Conservation (phyloP, 139 green algal genomes). For the Chlorella ohadii region DNA sequence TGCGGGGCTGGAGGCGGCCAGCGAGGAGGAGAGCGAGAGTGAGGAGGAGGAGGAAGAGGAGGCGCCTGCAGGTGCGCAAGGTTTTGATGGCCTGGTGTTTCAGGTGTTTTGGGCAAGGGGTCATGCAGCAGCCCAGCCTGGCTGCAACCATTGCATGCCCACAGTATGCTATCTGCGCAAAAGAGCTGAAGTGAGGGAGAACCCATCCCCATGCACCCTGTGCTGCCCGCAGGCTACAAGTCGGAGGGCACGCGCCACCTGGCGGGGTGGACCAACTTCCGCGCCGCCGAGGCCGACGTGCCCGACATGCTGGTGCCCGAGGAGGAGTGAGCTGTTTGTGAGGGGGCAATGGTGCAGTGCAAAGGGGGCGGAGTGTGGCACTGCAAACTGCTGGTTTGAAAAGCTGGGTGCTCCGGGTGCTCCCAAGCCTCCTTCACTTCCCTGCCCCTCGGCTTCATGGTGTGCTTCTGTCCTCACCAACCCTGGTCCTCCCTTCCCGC, state of each 20-base stretch:
- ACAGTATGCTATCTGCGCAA: background rate
- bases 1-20: too few species aligned
- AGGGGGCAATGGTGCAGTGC: too few species aligned
- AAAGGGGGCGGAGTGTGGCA: too few species aligned
- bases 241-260: constrained; percentile 8
- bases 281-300: constrained; percentile 4
- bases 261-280: constrained; percentile 21
- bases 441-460: too few species aligned
- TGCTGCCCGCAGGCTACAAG: background rate
- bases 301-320: constrained; percentile 20
- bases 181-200: too few species aligned
- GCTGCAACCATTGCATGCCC: too few species aligned
- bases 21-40: background rate
- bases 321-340: constrained; percentile 7
- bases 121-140: too few species aligned
- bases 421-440: too few species aligned
- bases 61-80: background rate
- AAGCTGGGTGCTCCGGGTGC: too few species aligned
- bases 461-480: too few species aligned
- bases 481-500: background rate
- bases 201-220: background rate
- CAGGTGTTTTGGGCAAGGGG: background rate
- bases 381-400: too few species aligned
- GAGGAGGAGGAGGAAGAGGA: background rate
- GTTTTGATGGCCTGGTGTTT: background rate